phyloP scores from a whole-genome alignment of 305 asterid genomes.

The Salvia sclarea region DNA sequence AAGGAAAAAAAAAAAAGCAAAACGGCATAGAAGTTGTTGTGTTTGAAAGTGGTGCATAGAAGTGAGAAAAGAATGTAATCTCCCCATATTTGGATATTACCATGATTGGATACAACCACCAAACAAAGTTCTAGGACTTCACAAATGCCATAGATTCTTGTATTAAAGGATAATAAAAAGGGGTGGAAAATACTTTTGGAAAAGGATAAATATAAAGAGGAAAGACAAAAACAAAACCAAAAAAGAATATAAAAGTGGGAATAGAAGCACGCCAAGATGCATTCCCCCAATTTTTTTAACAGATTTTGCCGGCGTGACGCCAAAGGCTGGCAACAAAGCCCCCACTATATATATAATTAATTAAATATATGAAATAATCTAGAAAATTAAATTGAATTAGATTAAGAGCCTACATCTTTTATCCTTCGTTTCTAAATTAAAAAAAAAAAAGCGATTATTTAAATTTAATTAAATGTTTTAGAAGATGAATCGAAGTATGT shows the following conservation, averaged over 20 bases:
- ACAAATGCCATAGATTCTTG: constrained; percentile 21
- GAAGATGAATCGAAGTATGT: no score
- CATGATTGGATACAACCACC: constrained; percentile 26
- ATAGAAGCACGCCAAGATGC: constrained; percentile 55
- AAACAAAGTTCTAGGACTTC: constrained; percentile 27
- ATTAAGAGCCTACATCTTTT: no score
- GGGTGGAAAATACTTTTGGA: background rate
- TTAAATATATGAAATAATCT: no score
- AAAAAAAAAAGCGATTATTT: no score
- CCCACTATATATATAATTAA: constrained; percentile 7
- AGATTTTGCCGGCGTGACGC: constrained; percentile 51
- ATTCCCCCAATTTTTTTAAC: constrained; percentile 39
- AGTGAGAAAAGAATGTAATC: constrained; percentile 21
- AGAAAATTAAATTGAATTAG: background rate
- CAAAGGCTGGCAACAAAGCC: constrained; percentile 55
- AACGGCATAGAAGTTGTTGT: background rate
- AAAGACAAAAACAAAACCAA: no score
- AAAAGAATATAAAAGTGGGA: constrained; percentile 33
- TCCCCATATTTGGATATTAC: constrained; percentile 20
- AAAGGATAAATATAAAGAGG: constrained; percentile 34
- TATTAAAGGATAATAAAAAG: constrained; percentile 5
- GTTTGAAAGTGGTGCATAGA: constrained; percentile 7
- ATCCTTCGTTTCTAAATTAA: no score
- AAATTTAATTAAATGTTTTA: no score
- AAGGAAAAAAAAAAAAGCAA: constrained; percentile 7